Evolutionary conservation across 352 stramenopile species (phyloP).

Genomic region (Globisporangium barbulae): DNA sequence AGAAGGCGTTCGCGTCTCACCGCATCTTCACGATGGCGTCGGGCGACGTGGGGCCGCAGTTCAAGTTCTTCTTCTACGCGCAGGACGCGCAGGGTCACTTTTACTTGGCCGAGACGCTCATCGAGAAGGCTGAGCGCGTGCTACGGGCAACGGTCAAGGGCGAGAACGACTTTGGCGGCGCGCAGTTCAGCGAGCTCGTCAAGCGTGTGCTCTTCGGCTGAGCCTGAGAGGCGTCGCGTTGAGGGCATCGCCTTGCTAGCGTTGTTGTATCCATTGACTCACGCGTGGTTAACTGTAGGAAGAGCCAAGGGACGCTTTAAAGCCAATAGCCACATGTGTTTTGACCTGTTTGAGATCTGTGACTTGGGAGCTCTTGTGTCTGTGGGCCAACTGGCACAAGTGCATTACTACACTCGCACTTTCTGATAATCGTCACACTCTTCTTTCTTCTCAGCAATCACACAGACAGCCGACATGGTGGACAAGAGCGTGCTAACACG

Average conservation of each 20-base stretch:
- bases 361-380: background rate
- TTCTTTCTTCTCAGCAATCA: background rate
- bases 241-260: background rate
- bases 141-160: constrained; percentile 74
- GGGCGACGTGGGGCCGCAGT: constrained; percentile 72
- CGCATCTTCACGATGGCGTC: constrained; percentile 80
- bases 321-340: background rate
- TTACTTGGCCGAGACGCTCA: constrained; percentile 70
- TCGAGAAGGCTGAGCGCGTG: constrained; percentile 64
- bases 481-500: constrained; percentile 8
- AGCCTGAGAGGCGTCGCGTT: constrained; percentile 25
- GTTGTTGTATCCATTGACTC: background rate
- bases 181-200: constrained; percentile 61
- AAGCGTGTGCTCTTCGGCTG: constrained; percentile 62
- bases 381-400: constrained; percentile 1
- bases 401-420: background rate
- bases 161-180: constrained; percentile 52
- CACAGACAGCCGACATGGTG: background rate
- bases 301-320: background rate
- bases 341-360: background rate
- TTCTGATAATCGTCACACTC: background rate
- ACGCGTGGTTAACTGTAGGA: background rate
- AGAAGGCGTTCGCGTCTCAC: constrained; percentile 50
- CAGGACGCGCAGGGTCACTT: constrained; percentile 59
- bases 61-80: constrained; percentile 87